phyloP scores from a whole-genome alignment of 2,329 filamentous ascomycete genomes.

The Pseudogymnoascus sp. region DNA sequence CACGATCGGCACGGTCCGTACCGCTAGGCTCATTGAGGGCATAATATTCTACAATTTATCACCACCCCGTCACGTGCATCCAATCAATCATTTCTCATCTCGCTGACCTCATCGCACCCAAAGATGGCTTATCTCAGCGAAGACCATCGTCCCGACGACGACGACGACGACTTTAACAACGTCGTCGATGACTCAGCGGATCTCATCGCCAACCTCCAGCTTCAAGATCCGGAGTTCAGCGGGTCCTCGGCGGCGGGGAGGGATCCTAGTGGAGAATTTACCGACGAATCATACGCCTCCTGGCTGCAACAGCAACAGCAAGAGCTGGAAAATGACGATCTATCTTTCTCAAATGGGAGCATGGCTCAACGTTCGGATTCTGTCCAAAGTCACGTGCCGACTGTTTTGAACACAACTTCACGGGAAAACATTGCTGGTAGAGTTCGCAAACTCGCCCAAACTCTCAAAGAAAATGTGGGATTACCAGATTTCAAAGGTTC shows the following conservation, averaged over 20 bases:
- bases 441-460: conserved; percentile 15
- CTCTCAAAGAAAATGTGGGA: conserved; percentile 8
- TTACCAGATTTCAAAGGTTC: not conserved
- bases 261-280: conserved; percentile 6
- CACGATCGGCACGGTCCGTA: not conserved
- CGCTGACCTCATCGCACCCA: not conserved
- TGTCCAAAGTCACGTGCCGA: conserved; percentile 17
- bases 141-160: not conserved
- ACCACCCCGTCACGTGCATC: not conserved
- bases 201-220: conserved; percentile 20
- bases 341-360: conserved; percentile 13
- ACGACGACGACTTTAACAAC: conserved; percentile 14
- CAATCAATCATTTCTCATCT: not conserved
- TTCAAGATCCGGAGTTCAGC: conserved; percentile 16
- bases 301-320: conserved; percentile 13
- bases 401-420: conserved; percentile 8
- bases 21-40: not conserved
- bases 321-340: conserved; percentile 12
- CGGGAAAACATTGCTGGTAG: conserved; percentile 14
- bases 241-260: conserved; percentile 11
- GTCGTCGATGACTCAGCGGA: conserved; percentile 17
- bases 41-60: not conserved
- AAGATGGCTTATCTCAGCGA: not conserved
- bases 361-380: conserved; percentile 20
- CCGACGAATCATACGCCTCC: conserved; percentile 15